These are phyloP conservation scores for Xylaria polymorpha DNA, from an alignment of 2,329 filamentous ascomycete species.

Conservation along the genomic window DNA sequence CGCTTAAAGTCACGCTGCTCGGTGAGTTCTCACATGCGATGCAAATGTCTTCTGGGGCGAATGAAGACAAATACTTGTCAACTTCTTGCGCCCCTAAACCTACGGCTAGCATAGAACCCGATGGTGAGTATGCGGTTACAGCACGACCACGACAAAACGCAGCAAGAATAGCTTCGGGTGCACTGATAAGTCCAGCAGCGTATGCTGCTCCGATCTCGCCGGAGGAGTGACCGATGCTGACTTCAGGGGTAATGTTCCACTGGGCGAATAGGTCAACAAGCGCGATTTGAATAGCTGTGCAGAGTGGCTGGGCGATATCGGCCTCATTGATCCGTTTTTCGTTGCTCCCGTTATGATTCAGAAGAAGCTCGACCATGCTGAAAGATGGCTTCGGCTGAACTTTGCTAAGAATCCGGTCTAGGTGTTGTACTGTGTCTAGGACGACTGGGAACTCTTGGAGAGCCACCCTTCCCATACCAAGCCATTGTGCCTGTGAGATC, in stretches of 20 bases:
- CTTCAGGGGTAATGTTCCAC: slow-evolving; percentile 50
- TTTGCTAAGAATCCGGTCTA: slow-evolving; percentile 37
- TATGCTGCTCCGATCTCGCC: slow-evolving; percentile 61
- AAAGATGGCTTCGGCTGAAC: slow-evolving; percentile 35
- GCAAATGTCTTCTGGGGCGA: slow-evolving; percentile 47
- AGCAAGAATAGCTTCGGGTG: slow-evolving; percentile 44
- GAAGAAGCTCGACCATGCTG: slow-evolving; percentile 28
- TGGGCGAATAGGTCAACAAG: slow-evolving; percentile 56
- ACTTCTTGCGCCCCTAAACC: slow-evolving; percentile 46
- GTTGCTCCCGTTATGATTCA: slow-evolving; percentile 12
- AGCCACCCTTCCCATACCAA: slow-evolving; percentile 44
- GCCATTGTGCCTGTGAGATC: slow-evolving; percentile 44
- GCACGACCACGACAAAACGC: slow-evolving; percentile 45
- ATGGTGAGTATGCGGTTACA: slow-evolving; percentile 29
- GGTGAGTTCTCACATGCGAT: slow-evolving; percentile 51
- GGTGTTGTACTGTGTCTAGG: slow-evolving; percentile 26
- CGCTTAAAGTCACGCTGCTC: slow-evolving; percentile 61
- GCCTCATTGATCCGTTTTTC: slow-evolving; percentile 38
- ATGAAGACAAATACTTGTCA: slow-evolving; percentile 32
- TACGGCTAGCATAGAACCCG: slow-evolving; percentile 50
- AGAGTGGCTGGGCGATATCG: slow-evolving; percentile 51
- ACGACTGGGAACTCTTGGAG: slow-evolving; percentile 28
- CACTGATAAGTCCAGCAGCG: slow-evolving; percentile 45
- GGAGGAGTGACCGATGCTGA: slow-evolving; percentile 54
- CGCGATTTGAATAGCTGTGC: slow-evolving; percentile 59